Evolutionary conservation across 495 filamentous ascomycete species (phyloP).

Genomic region (Trichocladium uniseriatum): DNA sequence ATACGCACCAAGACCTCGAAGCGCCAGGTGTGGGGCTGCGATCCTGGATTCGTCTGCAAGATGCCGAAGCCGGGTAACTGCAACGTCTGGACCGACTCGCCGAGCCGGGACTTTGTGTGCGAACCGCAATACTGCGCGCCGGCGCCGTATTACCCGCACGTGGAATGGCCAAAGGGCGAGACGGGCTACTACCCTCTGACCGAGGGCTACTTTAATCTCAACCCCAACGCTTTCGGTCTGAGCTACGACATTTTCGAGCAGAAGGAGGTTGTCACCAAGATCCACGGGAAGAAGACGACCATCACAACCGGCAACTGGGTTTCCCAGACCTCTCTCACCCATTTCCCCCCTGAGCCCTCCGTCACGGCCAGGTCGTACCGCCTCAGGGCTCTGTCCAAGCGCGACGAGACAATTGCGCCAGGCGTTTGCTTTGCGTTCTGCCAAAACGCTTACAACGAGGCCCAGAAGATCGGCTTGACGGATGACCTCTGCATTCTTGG

Average conservation of each 20-base stretch:
- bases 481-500: slow-evolving; percentile 33
- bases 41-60: slow-evolving; percentile 52
- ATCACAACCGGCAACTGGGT: slow-evolving; percentile 38
- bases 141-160: slow-evolving; percentile 30
- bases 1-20: slow-evolving; percentile 9
- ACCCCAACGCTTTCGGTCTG: slow-evolving; percentile 53
- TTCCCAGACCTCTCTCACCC: slow-evolving; percentile 35
- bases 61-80: slow-evolving; percentile 40
- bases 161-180: slow-evolving; percentile 35
- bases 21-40: slow-evolving; percentile 50
- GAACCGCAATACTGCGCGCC: slow-evolving; percentile 44
- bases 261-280: slow-evolving; percentile 13
- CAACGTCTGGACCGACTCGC: slow-evolving; percentile 46
- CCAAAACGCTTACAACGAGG: slow-evolving; percentile 41
- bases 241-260: slow-evolving; percentile 50
- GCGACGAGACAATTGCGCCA: slow-evolving; percentile 31
- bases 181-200: slow-evolving; percentile 44
- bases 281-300: slow-evolving; percentile 23
- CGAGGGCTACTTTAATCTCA: slow-evolving; percentile 54
- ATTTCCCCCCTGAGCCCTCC: slow-evolving; percentile 21
- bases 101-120: slow-evolving; percentile 46
- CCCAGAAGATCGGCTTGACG: slow-evolving; percentile 38
- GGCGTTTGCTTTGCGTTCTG: slow-evolving; percentile 46
- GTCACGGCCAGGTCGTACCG: not conserved
- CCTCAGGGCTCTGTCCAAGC: slow-evolving; percentile 20